Conservation (phyloP, 2,329 filamentous ascomycete genomes). For the Phaeosphaeriaceae sp. region DNA sequence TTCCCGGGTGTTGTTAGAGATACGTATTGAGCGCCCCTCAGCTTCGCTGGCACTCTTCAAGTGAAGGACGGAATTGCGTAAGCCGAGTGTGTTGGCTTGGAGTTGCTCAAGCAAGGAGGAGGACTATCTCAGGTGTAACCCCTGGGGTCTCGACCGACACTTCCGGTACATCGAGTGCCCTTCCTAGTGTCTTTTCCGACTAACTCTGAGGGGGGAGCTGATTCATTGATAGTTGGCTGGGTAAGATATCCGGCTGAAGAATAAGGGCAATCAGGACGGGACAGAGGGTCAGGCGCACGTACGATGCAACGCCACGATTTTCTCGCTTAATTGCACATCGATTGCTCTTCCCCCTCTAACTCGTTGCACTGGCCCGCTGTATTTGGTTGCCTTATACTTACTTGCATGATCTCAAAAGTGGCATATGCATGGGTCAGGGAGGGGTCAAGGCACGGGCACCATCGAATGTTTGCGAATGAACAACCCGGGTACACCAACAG, state of each 20-base stretch:
- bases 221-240: not conserved
- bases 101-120: not conserved
- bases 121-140: not conserved
- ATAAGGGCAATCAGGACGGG: no score
- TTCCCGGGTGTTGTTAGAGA: not conserved
- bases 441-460: constrained; percentile 6
- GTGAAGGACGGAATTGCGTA: not conserved
- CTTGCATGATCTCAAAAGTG: not conserved
- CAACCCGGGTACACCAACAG: not conserved
- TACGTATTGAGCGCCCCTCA: not conserved
- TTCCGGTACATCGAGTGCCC: not conserved
- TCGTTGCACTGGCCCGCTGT: not conserved
- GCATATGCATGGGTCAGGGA: constrained; percentile 6
- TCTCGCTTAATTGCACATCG: no score
- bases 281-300: no score
- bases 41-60: not conserved
- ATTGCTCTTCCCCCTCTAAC: no score
- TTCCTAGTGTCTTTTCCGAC: not conserved
- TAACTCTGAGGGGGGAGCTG: not conserved
- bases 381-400: not conserved
- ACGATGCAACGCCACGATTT: no score
- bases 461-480: no score
- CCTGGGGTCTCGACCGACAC: not conserved
- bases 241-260: not conserved
- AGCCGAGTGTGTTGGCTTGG: not conserved